phyloP scores from a whole-genome alignment of 176 grass and related monocot species.

The Musa beccarii region DNA sequence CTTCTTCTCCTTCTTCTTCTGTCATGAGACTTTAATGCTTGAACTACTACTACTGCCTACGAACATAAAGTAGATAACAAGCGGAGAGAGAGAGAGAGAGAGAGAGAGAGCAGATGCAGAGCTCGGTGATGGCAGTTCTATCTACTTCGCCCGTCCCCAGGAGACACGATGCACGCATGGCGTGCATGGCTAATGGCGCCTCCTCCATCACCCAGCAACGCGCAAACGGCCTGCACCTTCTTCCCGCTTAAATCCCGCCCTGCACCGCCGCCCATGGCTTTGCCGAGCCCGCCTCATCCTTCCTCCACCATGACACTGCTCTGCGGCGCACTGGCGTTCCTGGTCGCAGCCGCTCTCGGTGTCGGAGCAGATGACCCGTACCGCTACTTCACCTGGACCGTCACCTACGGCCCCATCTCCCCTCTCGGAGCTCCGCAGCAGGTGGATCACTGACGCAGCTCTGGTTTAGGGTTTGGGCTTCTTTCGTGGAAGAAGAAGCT shows the following conservation, averaged over 20 bases:
- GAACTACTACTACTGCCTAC: too few relatives aligned
- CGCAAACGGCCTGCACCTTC: background rate
- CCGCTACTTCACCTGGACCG: constrained; percentile 14
- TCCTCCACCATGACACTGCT: background rate
- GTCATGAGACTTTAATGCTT: too few relatives aligned
- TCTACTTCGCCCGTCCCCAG: background rate
- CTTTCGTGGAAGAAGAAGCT: background rate
- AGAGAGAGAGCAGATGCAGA: too few relatives aligned
- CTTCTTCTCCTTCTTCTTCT: too few relatives aligned
- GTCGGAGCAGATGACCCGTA: constrained; percentile 11
- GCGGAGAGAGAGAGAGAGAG: too few relatives aligned
- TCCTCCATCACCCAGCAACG: background rate
- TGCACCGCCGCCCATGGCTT: background rate
- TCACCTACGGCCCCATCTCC: constrained; percentile 4
- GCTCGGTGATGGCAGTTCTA: too few relatives aligned
- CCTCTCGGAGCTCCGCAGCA: constrained; percentile 11
- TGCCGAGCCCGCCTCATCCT: background rate
- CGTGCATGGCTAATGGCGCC: background rate
- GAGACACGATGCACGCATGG: background rate
- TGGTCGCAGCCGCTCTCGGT: background rate
- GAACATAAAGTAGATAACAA: too few relatives aligned
- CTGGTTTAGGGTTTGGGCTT: background rate
- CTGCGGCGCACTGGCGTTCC: background rate
- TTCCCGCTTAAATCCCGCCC: background rate
- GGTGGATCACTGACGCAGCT: background rate